Evolutionary conservation across 352 stramenopile genomes (phyloP), one percentile per base, ranked within the genome.

Genomic region (Phytopythium delawarense): DNA sequence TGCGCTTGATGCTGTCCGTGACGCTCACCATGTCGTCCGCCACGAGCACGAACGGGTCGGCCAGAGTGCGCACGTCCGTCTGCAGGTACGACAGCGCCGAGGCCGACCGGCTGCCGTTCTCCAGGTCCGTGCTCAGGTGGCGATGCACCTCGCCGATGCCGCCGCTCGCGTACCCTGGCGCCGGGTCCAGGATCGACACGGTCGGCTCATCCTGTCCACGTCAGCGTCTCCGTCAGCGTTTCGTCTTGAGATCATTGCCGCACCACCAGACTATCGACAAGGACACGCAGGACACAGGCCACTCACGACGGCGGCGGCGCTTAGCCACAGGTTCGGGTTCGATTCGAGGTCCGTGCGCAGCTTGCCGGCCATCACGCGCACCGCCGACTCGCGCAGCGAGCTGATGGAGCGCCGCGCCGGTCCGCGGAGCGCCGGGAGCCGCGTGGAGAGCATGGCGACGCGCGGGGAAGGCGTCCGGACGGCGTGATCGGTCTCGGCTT

Each of bases 1-100:
- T 90, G 63, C 91, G 87, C 69, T 98, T 97, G 75, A 99, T 99
- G 65, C 90, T 98, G 55, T 90, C 76, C 40, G 87, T 98, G 39
- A 99, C 84, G 50, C 79, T 84, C 39, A 88, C 76, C 60, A 99
- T 94, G 58, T 99, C 96, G 32, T 79, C 67, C 50, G 84, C 70
- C 56, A 98, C 89, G 40, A 99, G 80, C 15, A 73, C 54, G 64
- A 99, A 99, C 13, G 97, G 96, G 75, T 99, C 96, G 30, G 76
- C 68, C 25, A 90, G 70, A 30, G 72, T 52, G 32, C 63, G 71
- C 49, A 69, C 65, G 66, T 89, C 80, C 34, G 67, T 89, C 44
- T 77, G 67, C 32, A 92, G 62, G 52, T 85, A 87, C 40, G 72
- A 63, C 51, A 83, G 74, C 56, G 69, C 64, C 13, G 81, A 70